Conservation (phyloP, 441 rosid species). For the Pelargonium citronellum region DNA sequence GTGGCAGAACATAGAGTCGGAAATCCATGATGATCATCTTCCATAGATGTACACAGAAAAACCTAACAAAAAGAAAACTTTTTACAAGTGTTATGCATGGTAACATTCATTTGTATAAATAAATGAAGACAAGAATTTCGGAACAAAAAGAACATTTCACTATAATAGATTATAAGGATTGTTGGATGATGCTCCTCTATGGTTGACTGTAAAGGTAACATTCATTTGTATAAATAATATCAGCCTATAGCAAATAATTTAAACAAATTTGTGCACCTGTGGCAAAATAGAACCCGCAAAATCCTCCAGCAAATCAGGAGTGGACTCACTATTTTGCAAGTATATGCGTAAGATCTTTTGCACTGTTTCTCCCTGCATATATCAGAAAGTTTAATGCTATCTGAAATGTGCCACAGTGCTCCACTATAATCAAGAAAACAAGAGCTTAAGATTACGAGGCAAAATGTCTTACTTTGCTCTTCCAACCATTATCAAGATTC, state of each 20-base stretch:
- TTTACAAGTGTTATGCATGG: neutral
- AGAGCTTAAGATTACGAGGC: conserved; percentile 18
- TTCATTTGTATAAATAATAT: neutral
- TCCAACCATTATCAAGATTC: conserved; percentile 60
- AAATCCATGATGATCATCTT: conserved; percentile 45
- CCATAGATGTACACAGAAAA: conserved; percentile 33
- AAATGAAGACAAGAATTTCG: neutral
- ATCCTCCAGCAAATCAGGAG: conserved; percentile 56
- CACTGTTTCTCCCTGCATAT: conserved; percentile 60
- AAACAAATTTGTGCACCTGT: conserved; percentile 36
- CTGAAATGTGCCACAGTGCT: conserved; percentile 1
- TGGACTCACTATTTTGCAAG: conserved; percentile 56
- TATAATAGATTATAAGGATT: neutral
- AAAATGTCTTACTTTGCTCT: conserved; percentile 54
- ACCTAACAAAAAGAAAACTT: conserved; percentile 32
- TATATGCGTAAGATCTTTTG: conserved; percentile 60
- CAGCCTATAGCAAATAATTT: conserved; percentile 11
- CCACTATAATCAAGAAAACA: neutral
- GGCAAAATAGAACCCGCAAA: conserved; percentile 67
- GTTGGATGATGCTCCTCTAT: too few species aligned
- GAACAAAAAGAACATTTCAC: neutral
- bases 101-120: too few species aligned
- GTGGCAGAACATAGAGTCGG: conserved; percentile 58
- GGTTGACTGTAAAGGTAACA: neutral
- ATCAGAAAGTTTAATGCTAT: conserved; percentile 17